Evolutionary conservation across 257 asterid species (phyloP).

Genomic region (Ilex aquifolium): DNA sequence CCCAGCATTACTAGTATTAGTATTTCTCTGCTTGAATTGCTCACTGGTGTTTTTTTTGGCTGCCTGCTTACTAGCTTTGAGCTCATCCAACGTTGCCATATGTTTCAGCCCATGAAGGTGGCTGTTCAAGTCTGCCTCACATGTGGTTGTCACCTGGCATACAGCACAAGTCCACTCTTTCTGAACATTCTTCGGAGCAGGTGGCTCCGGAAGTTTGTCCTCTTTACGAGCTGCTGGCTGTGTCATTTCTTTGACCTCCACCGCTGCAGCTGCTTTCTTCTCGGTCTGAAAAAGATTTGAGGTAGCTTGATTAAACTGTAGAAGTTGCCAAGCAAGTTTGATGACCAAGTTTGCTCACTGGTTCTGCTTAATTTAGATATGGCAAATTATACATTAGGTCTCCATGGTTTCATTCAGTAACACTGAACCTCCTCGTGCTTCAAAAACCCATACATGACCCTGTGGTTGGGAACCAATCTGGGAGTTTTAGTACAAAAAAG

Average conservation of each 20-base stretch:
- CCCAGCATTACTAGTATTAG: not conserved
- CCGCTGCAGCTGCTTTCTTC: slow-evolving; percentile 5
- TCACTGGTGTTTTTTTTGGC: not conserved
- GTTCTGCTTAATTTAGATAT: no score
- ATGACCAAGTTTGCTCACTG: not conserved
- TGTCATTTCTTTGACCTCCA: slow-evolving; percentile 8
- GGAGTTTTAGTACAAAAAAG: no score
- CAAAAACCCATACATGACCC: no score
- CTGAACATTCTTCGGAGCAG: slow-evolving; percentile 8
- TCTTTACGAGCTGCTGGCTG: slow-evolving; percentile 7
- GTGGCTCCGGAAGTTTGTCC: not conserved
- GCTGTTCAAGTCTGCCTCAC: slow-evolving; percentile 12
- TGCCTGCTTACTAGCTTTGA: slow-evolving; percentile 17
- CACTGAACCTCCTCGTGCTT: no score
- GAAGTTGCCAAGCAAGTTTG: not conserved
- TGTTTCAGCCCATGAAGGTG: slow-evolving; percentile 38
- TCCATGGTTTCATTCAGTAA: no score
- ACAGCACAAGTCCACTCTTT: slow-evolving; percentile 30
- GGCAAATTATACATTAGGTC: no score
- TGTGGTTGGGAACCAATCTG: no score
- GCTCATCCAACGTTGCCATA: slow-evolving; percentile 16
- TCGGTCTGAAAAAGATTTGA: not conserved
- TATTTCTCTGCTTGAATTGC: not conserved
- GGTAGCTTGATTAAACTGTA: slow-evolving; percentile 8
- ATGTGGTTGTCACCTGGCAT: slow-evolving; percentile 19